These are phyloP conservation scores for Starmerella etchellsii DNA, from an alignment of 805 yeast genomes.

Conservation along the genomic window DNA sequence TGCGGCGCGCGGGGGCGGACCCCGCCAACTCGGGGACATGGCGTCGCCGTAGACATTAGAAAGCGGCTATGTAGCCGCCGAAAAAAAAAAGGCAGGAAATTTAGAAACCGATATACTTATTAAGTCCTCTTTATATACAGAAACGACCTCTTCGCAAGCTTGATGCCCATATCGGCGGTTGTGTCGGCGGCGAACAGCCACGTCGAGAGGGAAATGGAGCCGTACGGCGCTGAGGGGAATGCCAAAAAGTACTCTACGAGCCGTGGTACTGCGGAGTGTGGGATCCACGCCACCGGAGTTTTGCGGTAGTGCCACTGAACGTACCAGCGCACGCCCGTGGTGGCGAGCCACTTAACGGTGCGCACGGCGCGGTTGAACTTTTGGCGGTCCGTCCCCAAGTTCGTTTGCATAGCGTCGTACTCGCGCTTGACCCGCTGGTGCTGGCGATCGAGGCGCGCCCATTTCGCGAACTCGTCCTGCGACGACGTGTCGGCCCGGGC, in stretches of 20 bases:
- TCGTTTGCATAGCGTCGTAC: slow-evolving; percentile 31
- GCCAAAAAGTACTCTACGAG: slow-evolving; percentile 43
- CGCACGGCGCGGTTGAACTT: slow-evolving; percentile 29
- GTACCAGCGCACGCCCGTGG: slow-evolving; percentile 33
- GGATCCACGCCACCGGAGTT: slow-evolving; percentile 44
- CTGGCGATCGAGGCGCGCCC: slow-evolving; percentile 83
- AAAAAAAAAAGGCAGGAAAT: too few species aligned
- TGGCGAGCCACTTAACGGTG: slow-evolving; percentile 28
- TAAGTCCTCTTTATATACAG: too few species aligned
- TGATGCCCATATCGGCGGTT: slow-evolving; percentile 1
- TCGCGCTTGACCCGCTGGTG: slow-evolving; percentile 45
- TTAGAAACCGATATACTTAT: too few species aligned
- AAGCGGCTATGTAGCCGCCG: too few species aligned
- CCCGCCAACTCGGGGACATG: too few species aligned
- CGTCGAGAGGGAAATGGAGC: slow-evolving; percentile 41
- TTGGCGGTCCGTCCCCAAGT: slow-evolving; percentile 30
- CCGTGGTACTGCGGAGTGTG: slow-evolving; percentile 43
- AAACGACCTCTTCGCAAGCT: slow-evolving; percentile 2
- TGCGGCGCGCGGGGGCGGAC: too few species aligned
- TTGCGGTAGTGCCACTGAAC: slow-evolving; percentile 43
- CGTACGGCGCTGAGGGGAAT: slow-evolving; percentile 50
- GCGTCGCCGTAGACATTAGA: too few species aligned
- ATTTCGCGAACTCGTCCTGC: slow-evolving; percentile 87
- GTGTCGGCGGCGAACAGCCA: slow-evolving; percentile 15
- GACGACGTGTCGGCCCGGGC: slow-evolving; percentile 58